Evolutionary conservation across 2,329 filamentous ascomycete species (phyloP).

Genomic region (Trichoderma polysporum): DNA sequence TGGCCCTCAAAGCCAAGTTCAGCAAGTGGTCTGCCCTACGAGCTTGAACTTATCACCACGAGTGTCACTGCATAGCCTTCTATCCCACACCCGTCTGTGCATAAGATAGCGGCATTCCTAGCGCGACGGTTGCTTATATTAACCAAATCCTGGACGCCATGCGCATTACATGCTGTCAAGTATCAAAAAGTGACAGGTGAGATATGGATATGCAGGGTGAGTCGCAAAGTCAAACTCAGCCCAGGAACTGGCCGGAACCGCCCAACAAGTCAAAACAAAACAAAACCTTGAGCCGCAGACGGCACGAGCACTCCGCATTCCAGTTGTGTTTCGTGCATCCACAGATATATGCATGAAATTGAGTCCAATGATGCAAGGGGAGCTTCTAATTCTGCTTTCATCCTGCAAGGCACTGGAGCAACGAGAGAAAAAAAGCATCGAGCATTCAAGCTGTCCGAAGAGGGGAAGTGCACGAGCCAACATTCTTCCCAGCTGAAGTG

Average conservation of each 20-base stretch:
- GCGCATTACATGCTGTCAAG: background rate
- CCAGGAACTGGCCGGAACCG: background rate
- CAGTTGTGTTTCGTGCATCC: background rate
- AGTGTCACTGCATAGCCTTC: background rate
- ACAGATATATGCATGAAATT: background rate
- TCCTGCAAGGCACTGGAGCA: background rate
- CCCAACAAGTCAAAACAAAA: background rate
- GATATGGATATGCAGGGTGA: slow-evolving; percentile 2
- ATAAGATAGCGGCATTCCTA: background rate
- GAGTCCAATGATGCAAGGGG: background rate
- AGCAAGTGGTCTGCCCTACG: background rate
- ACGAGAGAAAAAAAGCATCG: background rate
- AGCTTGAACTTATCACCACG: background rate
- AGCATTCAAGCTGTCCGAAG: background rate
- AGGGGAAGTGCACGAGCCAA: background rate
- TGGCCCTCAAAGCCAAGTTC: background rate
- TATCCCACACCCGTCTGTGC: background rate
- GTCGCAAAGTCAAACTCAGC: background rate
- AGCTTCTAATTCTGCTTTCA: background rate
- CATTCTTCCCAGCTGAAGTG: background rate
- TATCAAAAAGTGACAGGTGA: slow-evolving; percentile 6
- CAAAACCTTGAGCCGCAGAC: background rate
- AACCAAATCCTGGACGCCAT: background rate
- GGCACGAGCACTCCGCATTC: slow-evolving; percentile 2
- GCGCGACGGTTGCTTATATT: background rate